A percentile compares a stretch with the other conserved stretches of the same genome.
Evolutionary conservation across 768 basidiomycete species (phyloP).

Genomic region (Tulasnella calospora): DNA sequence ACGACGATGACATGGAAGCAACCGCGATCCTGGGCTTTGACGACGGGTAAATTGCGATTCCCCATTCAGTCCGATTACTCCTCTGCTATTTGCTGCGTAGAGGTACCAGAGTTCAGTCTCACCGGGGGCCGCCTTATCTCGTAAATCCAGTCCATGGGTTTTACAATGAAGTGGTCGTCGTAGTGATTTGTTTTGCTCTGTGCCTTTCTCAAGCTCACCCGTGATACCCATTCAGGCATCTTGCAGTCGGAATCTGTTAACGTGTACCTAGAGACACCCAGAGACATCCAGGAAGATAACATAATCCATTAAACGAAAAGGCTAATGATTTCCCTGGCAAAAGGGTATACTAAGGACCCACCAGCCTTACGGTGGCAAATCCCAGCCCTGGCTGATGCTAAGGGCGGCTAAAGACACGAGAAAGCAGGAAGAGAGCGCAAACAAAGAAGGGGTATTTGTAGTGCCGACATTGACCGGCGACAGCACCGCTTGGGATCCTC

Average conservation of each 20-base stretch:
- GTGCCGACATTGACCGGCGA: conserved; percentile 1
- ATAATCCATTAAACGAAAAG: neutral
- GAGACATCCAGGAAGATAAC: neutral
- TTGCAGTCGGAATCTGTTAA: neutral
- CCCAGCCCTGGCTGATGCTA: neutral
- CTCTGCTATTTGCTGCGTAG: neutral
- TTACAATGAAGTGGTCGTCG: neutral
- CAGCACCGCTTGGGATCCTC: neutral
- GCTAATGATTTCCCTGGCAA: neutral
- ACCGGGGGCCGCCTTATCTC: neutral
- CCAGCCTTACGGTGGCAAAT: neutral
- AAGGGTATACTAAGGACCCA: neutral
- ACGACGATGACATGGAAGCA: neutral
- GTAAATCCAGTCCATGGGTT: neutral
- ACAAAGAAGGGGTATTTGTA: conserved; percentile 3
- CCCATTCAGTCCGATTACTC: neutral
- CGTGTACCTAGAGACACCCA: neutral
- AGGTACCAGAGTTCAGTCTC: neutral
- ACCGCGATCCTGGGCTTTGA: neutral
- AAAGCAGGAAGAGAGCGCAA: neutral
- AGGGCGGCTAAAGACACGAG: neutral
- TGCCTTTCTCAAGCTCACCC: neutral
- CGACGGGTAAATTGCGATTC: neutral
- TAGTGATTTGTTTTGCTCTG: neutral
- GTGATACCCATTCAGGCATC: neutral